Base-by-base conservation (phyloP, 2,329 filamentous ascomycete species). In the Colletotrichum sp. region DNA sequence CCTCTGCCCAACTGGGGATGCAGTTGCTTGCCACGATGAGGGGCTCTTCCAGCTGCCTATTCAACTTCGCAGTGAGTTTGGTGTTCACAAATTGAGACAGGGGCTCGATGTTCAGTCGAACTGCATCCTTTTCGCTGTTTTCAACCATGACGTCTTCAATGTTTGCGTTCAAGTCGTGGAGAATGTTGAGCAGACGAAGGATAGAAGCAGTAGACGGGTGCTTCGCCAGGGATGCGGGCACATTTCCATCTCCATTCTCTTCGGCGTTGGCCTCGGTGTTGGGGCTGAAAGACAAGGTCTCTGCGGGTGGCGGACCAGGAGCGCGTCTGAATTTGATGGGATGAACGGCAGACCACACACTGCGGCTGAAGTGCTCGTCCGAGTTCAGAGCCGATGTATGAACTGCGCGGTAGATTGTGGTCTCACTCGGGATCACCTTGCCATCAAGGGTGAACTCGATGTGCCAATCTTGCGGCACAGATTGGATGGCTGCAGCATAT, bases 21-120 rank as follows among this genome's bases (percentile, higher is more conserved):
- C 97, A 99, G 82, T 96, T 98, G 86, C 97, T 99, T 6, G 97
- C 97, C 67, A 99, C 97, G 78, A 99, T 98, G 78, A 99, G 87
- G 12, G 97, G 97, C 85, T 99, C 98, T 82, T 99, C 97, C 15
- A 99, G 88, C 83, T 99, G 98, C 32, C 97, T 93, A 82, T 99
- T 99, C 72, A 99, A 91, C 86, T 99, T 99, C 2, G 97, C 98
- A 0, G 97, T 99, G 48, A 99, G 91, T 84, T 99, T 99, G 1
- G 97, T 98, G 82, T 99, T 99, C 85, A 99, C 97, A 80, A 99
- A 99, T 79, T 99, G 96, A 4, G 96, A 94, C 63, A 98, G 85
- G 0, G 96, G 95, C 84, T 99, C 96, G 2, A 93, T 90, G 66
- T 94, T 95, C 32, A 98, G 87, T 77, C 92, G 93, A 74, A 94